Percentiles rank a stretch among this genome's conserved stretches.
These are phyloP conservation scores for Botrytis medusae DNA, from an alignment of 2,329 filamentous ascomycete species.

Conservation along the genomic window DNA sequence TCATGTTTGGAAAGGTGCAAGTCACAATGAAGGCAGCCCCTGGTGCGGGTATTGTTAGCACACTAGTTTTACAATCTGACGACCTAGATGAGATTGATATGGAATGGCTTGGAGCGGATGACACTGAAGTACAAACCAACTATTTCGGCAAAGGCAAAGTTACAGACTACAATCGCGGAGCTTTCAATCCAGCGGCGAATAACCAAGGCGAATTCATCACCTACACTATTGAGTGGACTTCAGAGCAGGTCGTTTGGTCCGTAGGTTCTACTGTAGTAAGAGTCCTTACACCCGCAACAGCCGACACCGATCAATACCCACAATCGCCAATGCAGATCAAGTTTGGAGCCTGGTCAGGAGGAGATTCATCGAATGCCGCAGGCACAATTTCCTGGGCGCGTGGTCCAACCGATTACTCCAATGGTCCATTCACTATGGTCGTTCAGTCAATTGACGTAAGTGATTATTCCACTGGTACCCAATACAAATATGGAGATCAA, in stretches of 20 bases:
- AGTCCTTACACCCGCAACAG: constrained; percentile 67
- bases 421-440: constrained; percentile 83
- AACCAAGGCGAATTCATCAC: constrained; percentile 79
- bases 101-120: constrained; percentile 86
- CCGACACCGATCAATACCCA: constrained; percentile 75
- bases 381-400: constrained; percentile 91
- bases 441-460: constrained; percentile 74
- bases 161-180: constrained; percentile 80
- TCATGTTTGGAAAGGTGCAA: constrained; percentile 96
- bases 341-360: constrained; percentile 88
- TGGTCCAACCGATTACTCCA: constrained; percentile 78
- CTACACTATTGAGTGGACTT: constrained; percentile 91
- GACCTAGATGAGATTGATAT: constrained; percentile 94
- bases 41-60: constrained; percentile 89
- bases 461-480: constrained; percentile 89
- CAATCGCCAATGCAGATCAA: constrained; percentile 96
- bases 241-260: constrained; percentile 80
- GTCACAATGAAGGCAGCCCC: constrained; percentile 82
- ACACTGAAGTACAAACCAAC: constrained; percentile 84
- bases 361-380: constrained; percentile 69
- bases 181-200: constrained; percentile 66
- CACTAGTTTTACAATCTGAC: constrained; percentile 87
- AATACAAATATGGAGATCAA: constrained; percentile 79
- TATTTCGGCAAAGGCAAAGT: constrained; percentile 95
- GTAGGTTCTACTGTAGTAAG: constrained; percentile 77